Evolutionary conservation across 345 rosid genomes (phyloP).

Genomic region (Viola odorata): DNA sequence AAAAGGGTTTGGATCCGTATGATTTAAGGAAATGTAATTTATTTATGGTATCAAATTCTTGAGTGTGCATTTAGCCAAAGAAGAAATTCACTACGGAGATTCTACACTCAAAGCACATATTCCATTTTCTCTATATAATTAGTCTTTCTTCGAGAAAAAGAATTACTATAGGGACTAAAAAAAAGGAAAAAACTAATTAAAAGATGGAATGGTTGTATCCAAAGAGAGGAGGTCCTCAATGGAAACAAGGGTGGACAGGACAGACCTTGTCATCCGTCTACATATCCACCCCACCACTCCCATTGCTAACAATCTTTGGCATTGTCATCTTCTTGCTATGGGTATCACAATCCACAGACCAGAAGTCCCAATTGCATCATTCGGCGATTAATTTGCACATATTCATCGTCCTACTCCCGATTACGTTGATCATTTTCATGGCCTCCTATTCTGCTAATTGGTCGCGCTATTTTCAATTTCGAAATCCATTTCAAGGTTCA

Average conservation of each 20-base stretch:
- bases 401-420: constrained; percentile 29
- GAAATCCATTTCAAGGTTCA: neutral
- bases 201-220: constrained; percentile 51
- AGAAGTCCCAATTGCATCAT: constrained; percentile 29
- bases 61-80: constrained; percentile 16
- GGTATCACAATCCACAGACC: constrained; percentile 27
- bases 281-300: constrained; percentile 31
- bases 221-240: constrained; percentile 47
- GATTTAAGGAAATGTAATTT: neutral
- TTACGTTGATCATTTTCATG: constrained; percentile 30
- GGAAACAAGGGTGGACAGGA: constrained; percentile 52
- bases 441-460: constrained; percentile 21
- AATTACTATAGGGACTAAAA: neutral
- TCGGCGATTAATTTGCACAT: constrained; percentile 34
- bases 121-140: neutral
- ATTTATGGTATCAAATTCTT: neutral
- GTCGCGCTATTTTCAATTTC: constrained; percentile 16
- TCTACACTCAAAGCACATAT: constrained; percentile 24
- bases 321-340: constrained; percentile 45
- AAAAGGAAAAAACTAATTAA: neutral
- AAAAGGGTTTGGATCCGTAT: neutral
- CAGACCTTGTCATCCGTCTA: constrained; percentile 37
- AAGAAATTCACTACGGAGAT: constrained; percentile 1
- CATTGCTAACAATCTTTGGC: constrained; percentile 39
- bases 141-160: neutral